Conservation (phyloP, 129 eudicot species). For the Oenanthe sinensis region DNA sequence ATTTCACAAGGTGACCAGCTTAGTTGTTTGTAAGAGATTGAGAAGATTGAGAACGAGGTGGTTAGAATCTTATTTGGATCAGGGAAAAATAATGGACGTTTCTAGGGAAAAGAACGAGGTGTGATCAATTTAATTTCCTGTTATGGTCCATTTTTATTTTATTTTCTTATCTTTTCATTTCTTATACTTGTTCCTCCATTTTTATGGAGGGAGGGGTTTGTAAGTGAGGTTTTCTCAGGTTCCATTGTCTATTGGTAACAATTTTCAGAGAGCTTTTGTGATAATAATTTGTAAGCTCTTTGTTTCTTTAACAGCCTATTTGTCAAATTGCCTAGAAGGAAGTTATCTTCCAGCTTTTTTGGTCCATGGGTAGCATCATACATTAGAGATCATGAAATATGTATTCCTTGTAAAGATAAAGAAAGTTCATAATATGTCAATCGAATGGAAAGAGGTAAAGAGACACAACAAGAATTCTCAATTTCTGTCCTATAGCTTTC, state of each 20-base stretch:
- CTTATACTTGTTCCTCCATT: neutral
- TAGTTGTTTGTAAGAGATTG: neutral
- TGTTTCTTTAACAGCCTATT: neutral
- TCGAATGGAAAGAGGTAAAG: neutral
- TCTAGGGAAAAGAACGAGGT: neutral
- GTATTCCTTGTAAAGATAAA: neutral
- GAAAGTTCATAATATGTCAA: neutral
- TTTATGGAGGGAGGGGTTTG: neutral
- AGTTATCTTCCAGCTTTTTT: neutral
- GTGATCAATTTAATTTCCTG: neutral
- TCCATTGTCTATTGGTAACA: no score
- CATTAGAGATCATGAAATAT: neutral
- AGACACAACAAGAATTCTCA: neutral
- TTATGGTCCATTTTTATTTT: no score
- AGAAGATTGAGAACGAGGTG: neutral
- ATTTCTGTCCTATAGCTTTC: neutral
- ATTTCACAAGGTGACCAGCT: neutral
- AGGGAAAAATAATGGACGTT: neutral
- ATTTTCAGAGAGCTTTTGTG: neutral
- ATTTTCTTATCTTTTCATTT: neutral
- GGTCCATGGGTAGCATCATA: neutral
- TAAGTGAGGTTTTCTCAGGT: neutral
- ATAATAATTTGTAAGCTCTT: neutral
- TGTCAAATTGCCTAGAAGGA: neutral
- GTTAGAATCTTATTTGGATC: neutral